These are phyloP conservation scores for Aspergillus nanangensis DNA, from an alignment of 495 filamentous ascomycete species.

Conservation along the genomic window DNA sequence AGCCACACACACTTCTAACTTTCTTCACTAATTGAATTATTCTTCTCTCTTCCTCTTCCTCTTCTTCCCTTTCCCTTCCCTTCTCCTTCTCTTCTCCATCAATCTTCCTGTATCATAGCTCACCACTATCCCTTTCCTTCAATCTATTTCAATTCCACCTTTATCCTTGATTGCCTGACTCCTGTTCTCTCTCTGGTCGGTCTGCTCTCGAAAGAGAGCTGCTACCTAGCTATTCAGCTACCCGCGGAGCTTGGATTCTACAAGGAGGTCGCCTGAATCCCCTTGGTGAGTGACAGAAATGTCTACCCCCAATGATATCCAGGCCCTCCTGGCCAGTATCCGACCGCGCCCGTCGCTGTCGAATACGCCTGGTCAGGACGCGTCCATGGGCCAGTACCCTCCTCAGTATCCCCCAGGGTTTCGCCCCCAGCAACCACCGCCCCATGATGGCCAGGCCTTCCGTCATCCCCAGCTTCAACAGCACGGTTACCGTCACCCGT, in stretches of 20 bases:
- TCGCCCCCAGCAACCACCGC: conserved; percentile 31
- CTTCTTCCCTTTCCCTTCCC: conserved; percentile 15
- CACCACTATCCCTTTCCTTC: conserved; percentile 13
- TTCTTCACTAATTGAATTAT: conserved; percentile 1
- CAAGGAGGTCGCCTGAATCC: conserved; percentile 26
- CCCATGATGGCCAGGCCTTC: conserved; percentile 35
- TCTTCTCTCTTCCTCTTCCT: conserved; percentile 15
- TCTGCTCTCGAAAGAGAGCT: conserved; percentile 44
- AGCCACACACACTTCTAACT: conserved; percentile 16
- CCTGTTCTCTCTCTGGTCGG: conserved; percentile 6
- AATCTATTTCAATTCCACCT: conserved; percentile 8
- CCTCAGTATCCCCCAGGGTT: conserved; percentile 30
- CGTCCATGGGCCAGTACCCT: conserved; percentile 27
- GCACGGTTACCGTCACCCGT: conserved; percentile 44
- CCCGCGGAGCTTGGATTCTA: conserved; percentile 27
- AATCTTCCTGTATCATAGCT: conserved; percentile 24
- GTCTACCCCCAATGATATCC: conserved; percentile 47
- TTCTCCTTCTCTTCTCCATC: conserved; percentile 21
- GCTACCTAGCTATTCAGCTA: background rate
- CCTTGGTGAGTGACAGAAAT: conserved; percentile 44
- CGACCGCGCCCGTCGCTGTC: conserved; percentile 38
- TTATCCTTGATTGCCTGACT: conserved; percentile 4
- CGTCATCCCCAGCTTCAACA: conserved; percentile 30
- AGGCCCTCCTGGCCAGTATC: conserved; percentile 45
- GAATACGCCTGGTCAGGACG: conserved; percentile 31